Conservation (phyloP, 2,329 filamentous ascomycete species). For the Botrytis aclada region DNA sequence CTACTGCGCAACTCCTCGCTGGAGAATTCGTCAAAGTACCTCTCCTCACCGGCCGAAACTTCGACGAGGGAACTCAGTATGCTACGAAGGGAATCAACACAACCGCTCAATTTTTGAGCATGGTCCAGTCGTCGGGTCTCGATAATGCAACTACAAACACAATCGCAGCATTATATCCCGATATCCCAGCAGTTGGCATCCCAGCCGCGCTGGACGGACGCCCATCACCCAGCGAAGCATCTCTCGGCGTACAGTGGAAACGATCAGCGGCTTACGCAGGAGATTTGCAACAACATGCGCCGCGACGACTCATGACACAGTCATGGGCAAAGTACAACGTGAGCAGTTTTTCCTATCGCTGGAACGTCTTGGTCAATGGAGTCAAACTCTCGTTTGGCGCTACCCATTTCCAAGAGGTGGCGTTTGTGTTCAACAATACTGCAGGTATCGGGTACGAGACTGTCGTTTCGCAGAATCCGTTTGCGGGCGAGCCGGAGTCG, state of each 20-base stretch:
- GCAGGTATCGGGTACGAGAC: conserved; percentile 32
- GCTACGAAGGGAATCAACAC: conserved; percentile 52
- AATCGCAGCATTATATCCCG: conserved; percentile 43
- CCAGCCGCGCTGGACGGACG: conserved; percentile 38
- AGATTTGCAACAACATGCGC: conserved; percentile 54
- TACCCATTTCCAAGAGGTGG: conserved; percentile 51
- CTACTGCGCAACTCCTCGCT: conserved; percentile 50
- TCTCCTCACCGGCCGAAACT: conserved; percentile 61
- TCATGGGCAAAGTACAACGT: conserved; percentile 49
- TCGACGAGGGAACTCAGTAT: conserved; percentile 62
- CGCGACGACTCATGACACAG: conserved; percentile 51
- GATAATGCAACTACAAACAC: conserved; percentile 10
- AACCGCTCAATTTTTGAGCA: conserved; percentile 45
- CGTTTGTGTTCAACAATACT: conserved; percentile 39
- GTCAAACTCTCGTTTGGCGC: conserved; percentile 44
- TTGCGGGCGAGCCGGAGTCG: conserved; percentile 24
- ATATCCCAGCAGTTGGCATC: conserved; percentile 48
- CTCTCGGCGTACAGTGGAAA: conserved; percentile 14
- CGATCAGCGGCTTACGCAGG: conserved; percentile 49
- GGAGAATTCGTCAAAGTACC: conserved; percentile 63
- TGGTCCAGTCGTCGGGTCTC: neutral
- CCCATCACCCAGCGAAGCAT: conserved; percentile 18
- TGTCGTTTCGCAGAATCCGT: conserved; percentile 23
- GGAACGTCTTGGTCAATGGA: conserved; percentile 53
- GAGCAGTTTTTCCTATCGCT: conserved; percentile 58